Evolutionary conservation across 139 green algal species (phyloP).

Genomic region (Volvox africanus): DNA sequence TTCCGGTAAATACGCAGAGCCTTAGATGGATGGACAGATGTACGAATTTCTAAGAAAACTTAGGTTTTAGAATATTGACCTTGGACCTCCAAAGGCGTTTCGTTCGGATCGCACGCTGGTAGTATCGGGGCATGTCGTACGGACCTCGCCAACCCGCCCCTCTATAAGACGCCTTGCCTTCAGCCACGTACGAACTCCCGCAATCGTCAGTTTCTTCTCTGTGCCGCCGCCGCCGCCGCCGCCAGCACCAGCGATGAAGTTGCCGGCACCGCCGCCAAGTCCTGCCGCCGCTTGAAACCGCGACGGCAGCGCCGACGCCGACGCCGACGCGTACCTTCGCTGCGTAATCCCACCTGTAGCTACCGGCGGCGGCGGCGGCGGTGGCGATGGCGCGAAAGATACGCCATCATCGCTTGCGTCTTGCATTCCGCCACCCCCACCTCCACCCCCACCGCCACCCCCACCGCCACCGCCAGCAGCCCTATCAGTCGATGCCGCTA

Average conservation of each 20-base stretch:
- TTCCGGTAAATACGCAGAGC: too few species aligned
- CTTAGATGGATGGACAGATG: too few species aligned
- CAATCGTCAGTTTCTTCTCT: conserved; percentile 27
- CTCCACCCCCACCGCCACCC: neutral
- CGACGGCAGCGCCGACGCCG: neutral
- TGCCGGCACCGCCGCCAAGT: neutral
- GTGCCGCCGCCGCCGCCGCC: neutral
- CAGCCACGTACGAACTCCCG: conserved; percentile 45
- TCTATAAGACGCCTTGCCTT: neutral
- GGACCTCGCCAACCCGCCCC: too few species aligned
- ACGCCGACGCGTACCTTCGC: neutral
- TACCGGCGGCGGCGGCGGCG: neutral
- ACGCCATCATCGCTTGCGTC: too few species aligned
- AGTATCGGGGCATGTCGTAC: too few species aligned
- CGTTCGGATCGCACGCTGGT: too few species aligned
- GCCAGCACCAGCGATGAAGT: neutral
- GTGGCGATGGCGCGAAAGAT: too few species aligned
- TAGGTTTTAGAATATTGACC: too few species aligned
- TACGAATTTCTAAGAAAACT: too few species aligned
- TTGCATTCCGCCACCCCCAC: conserved; percentile 7
- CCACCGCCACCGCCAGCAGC: neutral
- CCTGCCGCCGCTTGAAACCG: neutral
- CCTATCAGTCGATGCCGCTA: too few species aligned
- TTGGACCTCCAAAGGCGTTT: too few species aligned
- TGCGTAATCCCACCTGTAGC: too few species aligned